Percentiles rank a stretch among this genome's conserved stretches.
These are phyloP conservation scores for Wickerhamiella allomyrinae DNA, from an alignment of 805 yeast species.

Conservation along the genomic window DNA sequence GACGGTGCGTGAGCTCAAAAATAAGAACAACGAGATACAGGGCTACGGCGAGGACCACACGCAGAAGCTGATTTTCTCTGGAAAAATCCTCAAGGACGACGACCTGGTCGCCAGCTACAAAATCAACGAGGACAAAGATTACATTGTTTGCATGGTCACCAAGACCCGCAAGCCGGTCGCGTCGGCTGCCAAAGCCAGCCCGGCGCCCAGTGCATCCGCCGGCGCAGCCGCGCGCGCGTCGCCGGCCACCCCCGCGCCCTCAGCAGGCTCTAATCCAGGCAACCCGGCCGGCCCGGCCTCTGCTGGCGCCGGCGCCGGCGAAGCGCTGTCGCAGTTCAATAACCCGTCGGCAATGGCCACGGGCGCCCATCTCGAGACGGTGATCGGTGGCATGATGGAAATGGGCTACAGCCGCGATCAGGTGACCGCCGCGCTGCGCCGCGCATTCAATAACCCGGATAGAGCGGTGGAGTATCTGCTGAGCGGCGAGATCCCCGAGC, in stretches of 20 bases:
- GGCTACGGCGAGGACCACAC: conserved; percentile 49
- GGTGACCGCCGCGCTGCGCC: conserved; percentile 81
- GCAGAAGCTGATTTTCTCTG: conserved; percentile 84
- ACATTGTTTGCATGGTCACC: conserved; percentile 83
- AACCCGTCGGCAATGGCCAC: conserved; percentile 37
- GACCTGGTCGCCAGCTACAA: conserved; percentile 58
- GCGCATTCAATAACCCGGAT: conserved; percentile 95
- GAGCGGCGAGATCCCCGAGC: conserved; percentile 69
- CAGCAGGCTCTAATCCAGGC: conserved; percentile 20
- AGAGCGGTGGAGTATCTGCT: conserved; percentile 91
- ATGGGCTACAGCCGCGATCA: conserved; percentile 89
- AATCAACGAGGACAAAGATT: conserved; percentile 68
- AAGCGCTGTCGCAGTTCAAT: conserved; percentile 18
- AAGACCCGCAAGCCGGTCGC: conserved; percentile 25
- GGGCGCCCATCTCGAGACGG: conserved; percentile 61
- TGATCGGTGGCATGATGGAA: conserved; percentile 72
- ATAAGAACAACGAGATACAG: conserved; percentile 52
- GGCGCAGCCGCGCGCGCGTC: conserved; percentile 8
- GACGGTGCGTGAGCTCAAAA: conserved; percentile 59
- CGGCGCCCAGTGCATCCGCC: conserved; percentile 15
- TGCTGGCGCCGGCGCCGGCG: conserved; percentile 13
- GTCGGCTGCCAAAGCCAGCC: conserved; percentile 11
- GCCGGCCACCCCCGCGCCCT: conserved; percentile 14
- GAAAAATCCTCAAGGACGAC: conserved; percentile 76
- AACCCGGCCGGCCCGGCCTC: not conserved